Percentiles rank a stretch among this genome's conserved stretches.
phyloP scores from a whole-genome alignment of 2,329 filamentous ascomycete genomes.

The Aspergillus sergii region DNA sequence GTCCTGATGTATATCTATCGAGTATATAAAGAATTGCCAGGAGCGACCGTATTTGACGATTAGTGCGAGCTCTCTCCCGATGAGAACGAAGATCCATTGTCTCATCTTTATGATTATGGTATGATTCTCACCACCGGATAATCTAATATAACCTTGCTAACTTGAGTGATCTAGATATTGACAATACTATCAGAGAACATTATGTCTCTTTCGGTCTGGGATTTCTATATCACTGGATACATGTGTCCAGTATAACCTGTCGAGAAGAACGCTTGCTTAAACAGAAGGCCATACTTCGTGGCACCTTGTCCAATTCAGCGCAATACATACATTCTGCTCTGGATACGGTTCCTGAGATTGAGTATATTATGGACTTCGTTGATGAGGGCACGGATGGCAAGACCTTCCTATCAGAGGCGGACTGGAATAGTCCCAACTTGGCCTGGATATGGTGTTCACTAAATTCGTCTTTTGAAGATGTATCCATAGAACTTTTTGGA shows the following conservation, averaged over 20 bases:
- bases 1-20: neutral
- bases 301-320: neutral
- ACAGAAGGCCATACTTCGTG: neutral
- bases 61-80: neutral
- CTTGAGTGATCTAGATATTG: neutral
- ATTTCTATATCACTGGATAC: neutral
- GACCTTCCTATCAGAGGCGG: neutral
- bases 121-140: too few species aligned
- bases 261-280: neutral
- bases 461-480: neutral
- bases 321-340: neutral
- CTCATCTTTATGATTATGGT: too few species aligned
- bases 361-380: neutral
- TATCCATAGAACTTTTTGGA: neutral
- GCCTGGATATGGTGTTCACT: neutral
- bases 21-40: neutral
- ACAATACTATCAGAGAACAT: neutral
- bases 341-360: rapidly evolving
- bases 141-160: neutral
- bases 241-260: neutral
- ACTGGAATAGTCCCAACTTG: neutral
- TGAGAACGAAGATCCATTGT: neutral
- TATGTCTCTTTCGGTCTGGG: neutral
- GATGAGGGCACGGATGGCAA: neutral
- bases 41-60: neutral